Evolutionary conservation across 192 early-diverging fungal species (phyloP).

Genomic region (Funneliformis geosporum): DNA sequence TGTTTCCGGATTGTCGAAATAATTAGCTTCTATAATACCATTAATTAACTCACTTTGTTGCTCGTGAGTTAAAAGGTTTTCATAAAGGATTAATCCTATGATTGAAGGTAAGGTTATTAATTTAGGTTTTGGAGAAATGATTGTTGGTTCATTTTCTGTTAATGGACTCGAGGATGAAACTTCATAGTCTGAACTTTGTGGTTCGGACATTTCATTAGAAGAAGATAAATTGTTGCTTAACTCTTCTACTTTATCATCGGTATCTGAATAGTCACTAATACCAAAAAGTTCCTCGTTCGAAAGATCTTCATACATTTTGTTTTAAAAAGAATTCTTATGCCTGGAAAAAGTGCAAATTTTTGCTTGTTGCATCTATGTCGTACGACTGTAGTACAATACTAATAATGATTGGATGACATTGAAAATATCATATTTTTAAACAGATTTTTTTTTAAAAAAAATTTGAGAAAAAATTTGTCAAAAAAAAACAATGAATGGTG

Average conservation of each 20-base stretch:
- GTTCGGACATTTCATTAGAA: neutral
- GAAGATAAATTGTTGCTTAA: no score
- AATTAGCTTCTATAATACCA: conserved; percentile 30
- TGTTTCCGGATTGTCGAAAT: conserved; percentile 25
- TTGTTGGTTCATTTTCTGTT: neutral
- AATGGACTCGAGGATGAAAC: neutral
- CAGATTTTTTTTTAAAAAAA: no score
- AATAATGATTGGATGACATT: no score
- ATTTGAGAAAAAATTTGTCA: neutral
- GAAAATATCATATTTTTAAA: no score
- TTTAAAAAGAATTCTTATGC: no score
- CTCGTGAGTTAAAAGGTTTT: conserved; percentile 35
- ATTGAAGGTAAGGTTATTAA: conserved; percentile 12
- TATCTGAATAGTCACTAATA: neutral
- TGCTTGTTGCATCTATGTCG: no score
- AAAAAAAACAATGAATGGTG: neutral
- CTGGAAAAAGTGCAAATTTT: no score
- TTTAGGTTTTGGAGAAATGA: neutral
- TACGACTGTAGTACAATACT: no score
- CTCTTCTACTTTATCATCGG: neutral
- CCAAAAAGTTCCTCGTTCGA: conserved; percentile 7
- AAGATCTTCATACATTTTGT: neutral
- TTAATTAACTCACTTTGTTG: conserved; percentile 38
- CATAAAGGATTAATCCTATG: conserved; percentile 33
- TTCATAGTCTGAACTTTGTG: neutral